Evolutionary conservation across 306 rosid genomes (phyloP).

Genomic region (Vigna angularis): DNA sequence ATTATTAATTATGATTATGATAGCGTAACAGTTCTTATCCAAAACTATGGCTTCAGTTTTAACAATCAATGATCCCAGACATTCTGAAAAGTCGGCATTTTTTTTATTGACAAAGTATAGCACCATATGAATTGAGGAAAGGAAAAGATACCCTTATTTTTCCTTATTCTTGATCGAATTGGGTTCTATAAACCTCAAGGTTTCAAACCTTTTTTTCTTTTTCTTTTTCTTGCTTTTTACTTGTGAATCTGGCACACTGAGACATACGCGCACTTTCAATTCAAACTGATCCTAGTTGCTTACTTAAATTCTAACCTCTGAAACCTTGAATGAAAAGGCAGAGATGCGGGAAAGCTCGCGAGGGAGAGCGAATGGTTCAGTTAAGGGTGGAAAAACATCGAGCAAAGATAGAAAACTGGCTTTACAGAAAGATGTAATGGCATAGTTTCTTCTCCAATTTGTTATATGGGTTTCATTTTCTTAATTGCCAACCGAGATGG

Average conservation of each 20-base stretch:
- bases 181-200: conserved; percentile 14
- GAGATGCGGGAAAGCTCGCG: conserved; percentile 63
- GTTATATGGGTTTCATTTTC: conserved; percentile 18
- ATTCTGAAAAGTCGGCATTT: conserved; percentile 28
- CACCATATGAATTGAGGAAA: not conserved
- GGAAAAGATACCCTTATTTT: not conserved
- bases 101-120: not conserved
- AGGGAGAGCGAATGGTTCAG: conserved; percentile 45
- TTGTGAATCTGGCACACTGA: not conserved
- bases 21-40: conserved; percentile 42
- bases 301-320: conserved; percentile 46
- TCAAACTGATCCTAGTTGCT: conserved; percentile 13
- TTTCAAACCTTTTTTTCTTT: conserved; percentile 14
- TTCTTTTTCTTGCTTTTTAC: not conserved
- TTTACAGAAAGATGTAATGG: conserved; percentile 79
- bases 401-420: conserved; percentile 70
- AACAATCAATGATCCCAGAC: conserved; percentile 46
- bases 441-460: conserved; percentile 6
- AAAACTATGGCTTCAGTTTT: conserved; percentile 47
- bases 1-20: conserved; percentile 31
- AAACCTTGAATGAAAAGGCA: conserved; percentile 58
- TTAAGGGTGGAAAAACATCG: conserved; percentile 51
- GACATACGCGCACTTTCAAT: conserved; percentile 21
- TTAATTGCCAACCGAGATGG: conserved; percentile 26
- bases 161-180: not conserved